Evolutionary conservation across 495 filamentous ascomycete genomes (phyloP), one percentile per base, ranked within the genome.

Genomic region (Hypoxylon cercidicola): DNA sequence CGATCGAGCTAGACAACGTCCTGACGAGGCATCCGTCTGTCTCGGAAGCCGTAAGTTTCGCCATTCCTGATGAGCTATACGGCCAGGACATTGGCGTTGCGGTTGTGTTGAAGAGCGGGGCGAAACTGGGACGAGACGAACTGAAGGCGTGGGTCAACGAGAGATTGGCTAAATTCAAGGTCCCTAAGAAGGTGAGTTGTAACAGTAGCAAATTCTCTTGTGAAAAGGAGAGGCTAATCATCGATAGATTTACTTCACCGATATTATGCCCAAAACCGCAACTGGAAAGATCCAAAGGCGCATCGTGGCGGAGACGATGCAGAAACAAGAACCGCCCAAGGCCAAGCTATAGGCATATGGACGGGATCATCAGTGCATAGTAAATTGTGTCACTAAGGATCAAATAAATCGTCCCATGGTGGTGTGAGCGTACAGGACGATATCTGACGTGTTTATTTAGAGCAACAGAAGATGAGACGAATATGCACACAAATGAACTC

Each of bases 211-310:
- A 13, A 18, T 16, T 41, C n/a, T 4, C 18, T 8, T 5, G 30
- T 9, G 9, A 41, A 23, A 20, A 41, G 46, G n/a, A 12, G 16
- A 30, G 43, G 13, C 64, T 37, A 48, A 30, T 65, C 21, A 28
- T 35, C 28, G 21, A 37, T 65, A 90, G 88, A 78, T 93, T 21
- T 94, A 88, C 75, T 91, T 93, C 62, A 91, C 89, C 5, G 81
- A 90, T 52, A 76, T 86, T 55, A 93, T 95, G 85, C 91, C 91
- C 34, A 94, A 94, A 79, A 96, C 92, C 19, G 90, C 91, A n/a
- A 96, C 91, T 7, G 91, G 92, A 23, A 96, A 94, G 79, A 87
- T 94, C 51, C 92, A 94, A 76, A 78, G 91, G 53, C 82, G 90
- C 30, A 88, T 91, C 61, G 90, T 94, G 10, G 91, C 92, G 4